Evolutionary conservation across 371 early-diverging fungal genomes (phyloP).

Genomic region (Circinella minor): DNA sequence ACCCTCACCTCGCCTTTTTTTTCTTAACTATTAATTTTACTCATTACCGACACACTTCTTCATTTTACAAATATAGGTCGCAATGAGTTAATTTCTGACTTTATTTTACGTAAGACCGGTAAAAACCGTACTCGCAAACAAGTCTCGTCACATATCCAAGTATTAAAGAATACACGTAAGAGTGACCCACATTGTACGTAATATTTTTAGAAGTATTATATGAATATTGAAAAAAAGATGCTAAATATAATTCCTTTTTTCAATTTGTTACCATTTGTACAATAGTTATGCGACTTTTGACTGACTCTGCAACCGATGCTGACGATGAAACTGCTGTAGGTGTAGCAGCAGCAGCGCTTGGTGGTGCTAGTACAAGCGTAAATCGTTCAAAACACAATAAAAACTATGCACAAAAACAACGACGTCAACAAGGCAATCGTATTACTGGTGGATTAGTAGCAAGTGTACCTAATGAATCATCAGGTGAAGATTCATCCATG

Average conservation of each 20-base stretch:
- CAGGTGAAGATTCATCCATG: conserved; percentile 55
- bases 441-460: conserved; percentile 8
- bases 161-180: conserved; percentile 74
- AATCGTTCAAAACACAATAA: conserved; percentile 4
- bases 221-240: not conserved
- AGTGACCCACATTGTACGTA: conserved; percentile 61
- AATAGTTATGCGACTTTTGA: conserved; percentile 61
- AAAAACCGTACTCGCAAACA: conserved; percentile 75
- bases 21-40: not conserved
- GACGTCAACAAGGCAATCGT: conserved; percentile 15
- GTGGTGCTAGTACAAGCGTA: not conserved
- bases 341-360: conserved; percentile 12
- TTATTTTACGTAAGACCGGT: conserved; percentile 67
- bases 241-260: too few relatives aligned
- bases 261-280: not conserved
- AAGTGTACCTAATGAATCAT: conserved; percentile 23
- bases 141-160: conserved; percentile 82
- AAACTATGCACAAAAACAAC: conserved; percentile 11
- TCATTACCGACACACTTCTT: not conserved
- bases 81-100: conserved; percentile 80
- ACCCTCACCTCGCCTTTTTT: not conserved
- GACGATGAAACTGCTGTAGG: conserved; percentile 25
- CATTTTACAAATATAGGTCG: conserved; percentile 41
- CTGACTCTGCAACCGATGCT: conserved; percentile 46
- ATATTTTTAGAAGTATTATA: not conserved